These are phyloP conservation scores for Alternaria sp. DNA, from an alignment of 2,329 filamentous ascomycete genomes.

Conservation along the genomic window DNA sequence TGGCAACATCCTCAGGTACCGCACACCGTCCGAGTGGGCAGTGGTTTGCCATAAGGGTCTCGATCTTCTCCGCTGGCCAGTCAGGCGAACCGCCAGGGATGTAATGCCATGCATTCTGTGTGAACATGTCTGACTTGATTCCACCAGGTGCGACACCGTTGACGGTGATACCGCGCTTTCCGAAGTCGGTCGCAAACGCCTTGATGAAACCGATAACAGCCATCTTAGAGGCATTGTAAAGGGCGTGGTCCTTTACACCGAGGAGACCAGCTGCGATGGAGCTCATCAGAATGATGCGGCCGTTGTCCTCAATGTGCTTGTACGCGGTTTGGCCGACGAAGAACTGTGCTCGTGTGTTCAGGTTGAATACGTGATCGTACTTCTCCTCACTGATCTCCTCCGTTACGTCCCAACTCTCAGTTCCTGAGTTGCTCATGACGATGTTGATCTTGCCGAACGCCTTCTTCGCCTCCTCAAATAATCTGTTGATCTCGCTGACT, in stretches of 20 bases:
- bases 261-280: constrained; percentile 74
- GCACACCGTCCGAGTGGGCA: constrained; percentile 61
- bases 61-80: constrained; percentile 60
- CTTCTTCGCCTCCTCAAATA: constrained; percentile 58
- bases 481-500: constrained; percentile 66
- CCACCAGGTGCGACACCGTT: constrained; percentile 78
- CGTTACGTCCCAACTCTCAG: constrained; percentile 73
- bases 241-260: constrained; percentile 74
- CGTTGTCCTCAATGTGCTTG: constrained; percentile 73
- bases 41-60: constrained; percentile 59
- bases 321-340: constrained; percentile 80
- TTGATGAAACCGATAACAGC: constrained; percentile 78
- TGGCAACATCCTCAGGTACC: constrained; percentile 56
- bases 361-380: constrained; percentile 74
- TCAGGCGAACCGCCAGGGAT: constrained; percentile 61
- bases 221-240: constrained; percentile 77
- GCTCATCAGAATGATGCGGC: constrained; percentile 78
- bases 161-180: constrained; percentile 72
- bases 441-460: constrained; percentile 57
- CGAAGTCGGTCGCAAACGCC: constrained; percentile 76
- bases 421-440: constrained; percentile 65
- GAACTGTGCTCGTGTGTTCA: constrained; percentile 77
- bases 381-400: constrained; percentile 75
- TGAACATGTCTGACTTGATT: constrained; percentile 81
- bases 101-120: constrained; percentile 67